Evolutionary conservation across 495 filamentous ascomycete genomes (phyloP), one percentile per base, ranked within the genome.

Genomic region (Podospora fimiseda): DNA sequence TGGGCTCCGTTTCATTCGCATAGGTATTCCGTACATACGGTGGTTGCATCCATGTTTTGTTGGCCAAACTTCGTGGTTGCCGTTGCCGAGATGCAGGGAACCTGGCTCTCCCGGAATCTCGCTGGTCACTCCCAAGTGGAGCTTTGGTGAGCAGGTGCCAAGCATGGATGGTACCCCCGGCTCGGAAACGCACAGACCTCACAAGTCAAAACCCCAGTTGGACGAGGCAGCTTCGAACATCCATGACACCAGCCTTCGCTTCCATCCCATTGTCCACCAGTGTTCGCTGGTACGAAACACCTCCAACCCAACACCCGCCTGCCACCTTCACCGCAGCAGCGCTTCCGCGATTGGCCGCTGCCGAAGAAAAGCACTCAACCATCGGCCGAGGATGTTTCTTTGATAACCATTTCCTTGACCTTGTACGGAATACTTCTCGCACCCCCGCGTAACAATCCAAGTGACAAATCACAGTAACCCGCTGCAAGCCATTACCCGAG

Each of bases 261-360:
- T 41, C 39, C 39, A 41, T n/a, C 39, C 11, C 11, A 41, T 14
- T 41, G 13, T 14, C 11, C 16, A 14, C 8, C 4, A 9, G 13
- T 18, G 48, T 48, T 56, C 43, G 46, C 46, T 52, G 49, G 50
- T 54, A 51, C 56, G 39, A 61, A 66, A 63, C 56, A 62, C n/a
- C 23, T 33, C 18, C 18, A 39, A 18, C 46, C 51, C 57, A 43
- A 55, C 39, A 33, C 48, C 48, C 42, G 38, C 51, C 43, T 46
- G 20, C 52, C n/a, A n/a, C n/a, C n/a, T n/a, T n/a, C n/a, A n/a
- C n/a, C n/a, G n/a, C n/a, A n/a, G 45, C 52, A 38, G 33, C 41
- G 18, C 41, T 30, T 52, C 42, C 51, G 41, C 45, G 56, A 54
- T 51, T 55, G 48, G 52, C 49, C 43, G 23, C 47, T 13, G 13